Evolutionary conservation across 2,329 filamentous ascomycete species (phyloP).

Genomic region (Alternaria postmessia): DNA sequence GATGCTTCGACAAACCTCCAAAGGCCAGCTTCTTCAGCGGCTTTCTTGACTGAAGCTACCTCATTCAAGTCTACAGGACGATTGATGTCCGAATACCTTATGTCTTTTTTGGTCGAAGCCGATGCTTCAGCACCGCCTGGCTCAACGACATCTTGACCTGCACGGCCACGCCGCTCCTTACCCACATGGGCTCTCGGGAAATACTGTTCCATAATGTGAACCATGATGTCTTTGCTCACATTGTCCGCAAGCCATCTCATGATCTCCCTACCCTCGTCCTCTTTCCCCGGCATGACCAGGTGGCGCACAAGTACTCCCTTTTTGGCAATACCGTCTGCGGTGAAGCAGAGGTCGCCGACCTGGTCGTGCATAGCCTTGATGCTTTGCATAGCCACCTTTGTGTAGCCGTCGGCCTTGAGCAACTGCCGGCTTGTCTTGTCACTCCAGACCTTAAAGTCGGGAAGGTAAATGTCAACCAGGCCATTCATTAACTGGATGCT

Average conservation of each 20-base stretch:
- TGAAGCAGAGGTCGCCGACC: slow-evolving; percentile 85
- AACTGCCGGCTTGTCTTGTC: slow-evolving; percentile 71
- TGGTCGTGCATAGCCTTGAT: slow-evolving; percentile 82
- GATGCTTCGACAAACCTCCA: slow-evolving; percentile 79
- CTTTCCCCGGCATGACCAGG: slow-evolving; percentile 83
- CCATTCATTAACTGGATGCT: slow-evolving; percentile 78
- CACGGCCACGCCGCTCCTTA: slow-evolving; percentile 61
- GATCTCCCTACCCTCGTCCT: slow-evolving; percentile 75
- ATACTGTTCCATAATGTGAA: slow-evolving; percentile 92
- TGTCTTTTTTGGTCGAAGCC: slow-evolving; percentile 51
- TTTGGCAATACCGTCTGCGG: slow-evolving; percentile 80
- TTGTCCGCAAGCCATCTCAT: slow-evolving; percentile 78
- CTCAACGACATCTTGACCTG: slow-evolving; percentile 42
- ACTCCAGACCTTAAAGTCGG: slow-evolving; percentile 87
- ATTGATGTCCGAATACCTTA: slow-evolving; percentile 81
- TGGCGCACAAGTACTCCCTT: slow-evolving; percentile 78
- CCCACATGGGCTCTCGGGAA: slow-evolving; percentile 82
- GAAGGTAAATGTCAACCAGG: slow-evolving; percentile 84
- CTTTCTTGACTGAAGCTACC: slow-evolving; percentile 69
- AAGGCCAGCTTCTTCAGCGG: slow-evolving; percentile 74
- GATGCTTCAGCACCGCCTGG: slow-evolving; percentile 36
- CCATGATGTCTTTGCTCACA: slow-evolving; percentile 77
- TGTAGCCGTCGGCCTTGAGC: slow-evolving; percentile 81
- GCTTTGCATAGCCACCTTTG: slow-evolving; percentile 75
- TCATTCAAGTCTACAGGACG: slow-evolving; percentile 72